Evolutionary conservation across 495 filamentous ascomycete species (phyloP).

Genomic region (Penicillium bialowiezense): DNA sequence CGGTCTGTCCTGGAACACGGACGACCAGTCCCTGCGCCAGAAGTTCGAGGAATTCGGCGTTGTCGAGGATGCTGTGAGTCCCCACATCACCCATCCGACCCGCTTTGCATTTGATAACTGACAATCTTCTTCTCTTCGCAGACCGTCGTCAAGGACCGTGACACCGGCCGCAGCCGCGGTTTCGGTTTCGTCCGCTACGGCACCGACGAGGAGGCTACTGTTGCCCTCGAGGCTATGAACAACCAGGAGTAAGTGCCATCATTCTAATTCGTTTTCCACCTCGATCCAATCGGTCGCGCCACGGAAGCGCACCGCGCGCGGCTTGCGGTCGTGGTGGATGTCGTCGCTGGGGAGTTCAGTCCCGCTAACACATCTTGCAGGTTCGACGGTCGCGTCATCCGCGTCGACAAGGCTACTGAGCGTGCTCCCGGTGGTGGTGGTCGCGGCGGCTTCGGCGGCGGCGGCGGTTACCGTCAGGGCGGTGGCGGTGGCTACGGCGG

Average conservation of each 20-base stretch:
- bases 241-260: constrained; percentile 73
- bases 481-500: constrained; percentile 20
- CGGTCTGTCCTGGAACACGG: constrained; percentile 9
- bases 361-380: constrained; percentile 40
- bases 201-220: constrained; percentile 74
- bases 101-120: background rate
- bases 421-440: constrained; percentile 46
- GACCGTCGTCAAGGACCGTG: constrained; percentile 97
- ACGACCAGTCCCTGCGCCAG: constrained; percentile 6
- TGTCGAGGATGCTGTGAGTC: constrained; percentile 10
- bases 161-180: constrained; percentile 91
- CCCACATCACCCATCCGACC: too few species aligned
- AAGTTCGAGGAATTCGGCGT: constrained; percentile 6
- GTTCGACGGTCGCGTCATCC: constrained; percentile 93
- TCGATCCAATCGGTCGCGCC: background rate
- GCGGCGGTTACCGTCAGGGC: constrained; percentile 8
- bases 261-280: background rate
- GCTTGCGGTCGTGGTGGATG: too few species aligned
- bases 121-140: constrained; percentile 32
- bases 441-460: constrained; percentile 28
- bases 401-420: constrained; percentile 94
- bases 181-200: constrained; percentile 94
- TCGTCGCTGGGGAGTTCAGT: background rate
- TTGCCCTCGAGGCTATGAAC: constrained; percentile 83
- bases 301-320: too few species aligned